A percentile compares a stretch with the other conserved stretches of the same genome.
phyloP scores from a whole-genome alignment of 2,329 filamentous ascomycete species.

The Aspergillus versicolor region DNA sequence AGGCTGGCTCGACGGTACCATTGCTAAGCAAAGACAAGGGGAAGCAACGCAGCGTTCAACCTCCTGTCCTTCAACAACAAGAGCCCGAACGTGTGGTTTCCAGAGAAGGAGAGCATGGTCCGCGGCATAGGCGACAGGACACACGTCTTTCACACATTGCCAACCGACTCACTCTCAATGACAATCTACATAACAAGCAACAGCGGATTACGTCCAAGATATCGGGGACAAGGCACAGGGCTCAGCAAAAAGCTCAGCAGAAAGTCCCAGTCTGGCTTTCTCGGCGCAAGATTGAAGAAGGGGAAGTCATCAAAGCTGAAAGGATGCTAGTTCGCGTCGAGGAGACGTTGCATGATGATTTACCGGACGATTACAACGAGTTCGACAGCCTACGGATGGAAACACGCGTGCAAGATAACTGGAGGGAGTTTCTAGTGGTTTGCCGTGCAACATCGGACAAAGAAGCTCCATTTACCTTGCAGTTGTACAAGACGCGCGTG shows the following conservation, averaged over 20 bases:
- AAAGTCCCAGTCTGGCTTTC: conserved; percentile 36
- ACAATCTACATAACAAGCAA: conserved; percentile 42
- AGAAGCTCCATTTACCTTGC: conserved; percentile 55
- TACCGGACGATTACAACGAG: conserved; percentile 63
- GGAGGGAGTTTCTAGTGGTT: conserved; percentile 64
- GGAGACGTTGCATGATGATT: conserved; percentile 47
- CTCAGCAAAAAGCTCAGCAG: conserved; percentile 17
- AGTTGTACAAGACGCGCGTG: conserved; percentile 63
- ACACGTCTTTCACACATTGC: conserved; percentile 31
- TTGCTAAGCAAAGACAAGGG: conserved; percentile 31
- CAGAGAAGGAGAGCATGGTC: conserved; percentile 22
- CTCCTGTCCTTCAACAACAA: conserved; percentile 30
- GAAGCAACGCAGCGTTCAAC: conserved; percentile 15
- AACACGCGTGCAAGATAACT: conserved; percentile 60
- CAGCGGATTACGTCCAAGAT: conserved; percentile 40
- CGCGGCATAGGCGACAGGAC: conserved; percentile 16
- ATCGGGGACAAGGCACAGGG: conserved; percentile 25
- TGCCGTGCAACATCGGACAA: conserved; percentile 59
- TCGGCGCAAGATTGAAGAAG: conserved; percentile 49
- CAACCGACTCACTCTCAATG: conserved; percentile 46
- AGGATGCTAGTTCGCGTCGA: conserved; percentile 67
- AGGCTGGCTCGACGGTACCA: conserved; percentile 34
- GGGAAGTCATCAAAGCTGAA: conserved; percentile 66
- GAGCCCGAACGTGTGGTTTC: conserved; percentile 31
- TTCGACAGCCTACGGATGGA: conserved; percentile 61